phyloP scores from a whole-genome alignment of 148 eudicot species.

The Simmondsia chinensis region DNA sequence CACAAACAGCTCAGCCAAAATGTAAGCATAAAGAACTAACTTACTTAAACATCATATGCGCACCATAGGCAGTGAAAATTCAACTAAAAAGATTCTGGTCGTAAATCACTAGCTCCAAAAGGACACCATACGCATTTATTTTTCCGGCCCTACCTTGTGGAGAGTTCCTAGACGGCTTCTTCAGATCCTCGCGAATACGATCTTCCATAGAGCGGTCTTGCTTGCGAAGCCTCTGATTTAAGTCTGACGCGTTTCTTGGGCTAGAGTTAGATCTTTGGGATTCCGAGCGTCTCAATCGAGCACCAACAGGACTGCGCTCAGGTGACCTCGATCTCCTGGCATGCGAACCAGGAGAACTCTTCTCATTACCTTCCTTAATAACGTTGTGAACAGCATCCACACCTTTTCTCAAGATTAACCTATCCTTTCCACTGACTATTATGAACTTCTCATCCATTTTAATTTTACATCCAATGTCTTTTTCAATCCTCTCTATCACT shows the following conservation, averaged over 20 bases:
- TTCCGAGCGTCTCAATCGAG: constrained; percentile 59
- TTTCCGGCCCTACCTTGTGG: constrained; percentile 85
- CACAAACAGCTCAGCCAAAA: constrained; percentile 11
- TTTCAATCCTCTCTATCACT: constrained; percentile 66
- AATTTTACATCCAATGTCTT: constrained; percentile 89
- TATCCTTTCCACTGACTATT: constrained; percentile 94
- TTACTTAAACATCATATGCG: background rate
- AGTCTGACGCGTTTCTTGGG: constrained; percentile 51
- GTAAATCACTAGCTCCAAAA: constrained; percentile 17
- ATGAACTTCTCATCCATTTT: constrained; percentile 91
- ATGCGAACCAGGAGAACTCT: constrained; percentile 46
- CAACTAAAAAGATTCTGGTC: constrained; percentile 11
- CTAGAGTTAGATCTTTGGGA: constrained; percentile 76
- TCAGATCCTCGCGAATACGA: constrained; percentile 71
- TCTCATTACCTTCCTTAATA: constrained; percentile 53
- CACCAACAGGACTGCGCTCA: constrained; percentile 45
- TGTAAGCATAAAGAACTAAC: background rate
- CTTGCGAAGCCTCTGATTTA: constrained; percentile 52
- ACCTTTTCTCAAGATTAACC: constrained; percentile 76
- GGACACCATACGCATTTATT: constrained; percentile 24
- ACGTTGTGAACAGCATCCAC: constrained; percentile 91
- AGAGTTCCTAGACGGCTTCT: constrained; percentile 61
- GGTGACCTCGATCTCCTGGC: constrained; percentile 54
- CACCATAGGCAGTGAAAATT: background rate
- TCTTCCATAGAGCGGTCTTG: constrained; percentile 78